These are phyloP conservation scores for Botrytis fabae DNA, from an alignment of 2,329 filamentous ascomycete genomes.

Conservation along the genomic window DNA sequence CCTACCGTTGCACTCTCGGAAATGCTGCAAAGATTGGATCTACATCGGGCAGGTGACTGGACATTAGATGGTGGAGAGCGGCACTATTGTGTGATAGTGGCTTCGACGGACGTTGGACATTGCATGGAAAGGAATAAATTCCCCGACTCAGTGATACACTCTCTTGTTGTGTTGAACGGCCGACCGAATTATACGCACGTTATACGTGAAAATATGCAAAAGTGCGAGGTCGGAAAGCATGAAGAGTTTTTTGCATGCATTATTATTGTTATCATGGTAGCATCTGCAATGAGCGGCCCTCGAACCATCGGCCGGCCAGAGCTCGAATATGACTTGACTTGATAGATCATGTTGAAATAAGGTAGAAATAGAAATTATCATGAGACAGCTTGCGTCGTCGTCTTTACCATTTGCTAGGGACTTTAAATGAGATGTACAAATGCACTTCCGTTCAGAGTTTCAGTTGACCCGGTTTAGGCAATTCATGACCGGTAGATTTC, in stretches of 20 bases:
- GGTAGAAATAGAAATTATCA: not conserved
- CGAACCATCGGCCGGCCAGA: not conserved
- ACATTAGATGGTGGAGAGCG: not conserved
- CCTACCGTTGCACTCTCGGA: not conserved
- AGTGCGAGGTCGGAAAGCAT: slow-evolving; percentile 4
- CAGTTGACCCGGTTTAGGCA: slow-evolving; percentile 4
- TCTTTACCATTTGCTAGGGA: not conserved
- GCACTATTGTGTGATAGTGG: slow-evolving; percentile 16
- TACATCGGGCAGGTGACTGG: slow-evolving; percentile 7
- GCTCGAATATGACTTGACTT: not conserved
- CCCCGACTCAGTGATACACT: slow-evolving; percentile 15
- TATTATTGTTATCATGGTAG: not conserved
- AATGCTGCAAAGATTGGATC: slow-evolving; percentile 1
- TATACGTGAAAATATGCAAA: slow-evolving; percentile 7
- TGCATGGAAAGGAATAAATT: slow-evolving; percentile 17
- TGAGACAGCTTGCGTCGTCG: not conserved
- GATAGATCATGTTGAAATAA: too few species aligned
- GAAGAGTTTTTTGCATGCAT: slow-evolving; percentile 7
- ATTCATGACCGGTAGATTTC: slow-evolving; percentile 14
- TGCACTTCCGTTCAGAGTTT: not conserved
- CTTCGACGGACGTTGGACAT: slow-evolving; percentile 14
- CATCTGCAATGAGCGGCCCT: not conserved
- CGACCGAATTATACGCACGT: not conserved
- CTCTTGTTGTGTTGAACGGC: not conserved
- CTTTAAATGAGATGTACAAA: slow-evolving; percentile 4